A percentile compares a stretch with the other conserved stretches of the same genome.
Conservation (phyloP, 345 rosid genomes). For the Eucalyptus decipiens region DNA sequence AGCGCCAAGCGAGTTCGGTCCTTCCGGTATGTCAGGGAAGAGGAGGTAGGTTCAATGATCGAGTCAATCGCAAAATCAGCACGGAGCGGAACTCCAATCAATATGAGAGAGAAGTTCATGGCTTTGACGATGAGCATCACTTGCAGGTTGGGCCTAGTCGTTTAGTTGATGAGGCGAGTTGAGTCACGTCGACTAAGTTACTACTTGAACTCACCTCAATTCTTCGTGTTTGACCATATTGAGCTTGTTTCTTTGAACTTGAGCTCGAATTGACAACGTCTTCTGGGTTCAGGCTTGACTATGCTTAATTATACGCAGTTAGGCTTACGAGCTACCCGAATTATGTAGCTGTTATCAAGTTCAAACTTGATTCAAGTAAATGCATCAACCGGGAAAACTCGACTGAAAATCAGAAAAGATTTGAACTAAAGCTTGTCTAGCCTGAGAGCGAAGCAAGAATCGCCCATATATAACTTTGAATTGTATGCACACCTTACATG, state of each 20-base stretch:
- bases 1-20: not conserved
- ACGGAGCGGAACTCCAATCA: not conserved
- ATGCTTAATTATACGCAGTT: not conserved
- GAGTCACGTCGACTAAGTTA: not conserved
- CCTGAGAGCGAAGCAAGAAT: not conserved
- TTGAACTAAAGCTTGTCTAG: not conserved
- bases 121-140: constrained; percentile 4
- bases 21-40: constrained; percentile 6
- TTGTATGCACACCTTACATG: not conserved
- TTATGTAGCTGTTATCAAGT: not conserved
- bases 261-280: not conserved
- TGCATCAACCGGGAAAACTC: not conserved
- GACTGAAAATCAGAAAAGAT: not conserved
- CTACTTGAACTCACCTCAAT: not conserved
- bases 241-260: not conserved
- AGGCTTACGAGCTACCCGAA: not conserved
- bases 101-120: constrained; percentile 12
- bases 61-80: constrained; percentile 9
- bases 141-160: not conserved
- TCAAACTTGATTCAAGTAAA: not conserved
- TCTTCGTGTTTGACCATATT: not conserved
- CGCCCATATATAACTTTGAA: not conserved
- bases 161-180: not conserved
- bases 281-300: not conserved
- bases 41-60: constrained; percentile 12